Evolutionary conservation across 2,329 filamentous ascomycete species (phyloP), one percentile per base, ranked within the genome.

Genomic region (Xylogone sp.): DNA sequence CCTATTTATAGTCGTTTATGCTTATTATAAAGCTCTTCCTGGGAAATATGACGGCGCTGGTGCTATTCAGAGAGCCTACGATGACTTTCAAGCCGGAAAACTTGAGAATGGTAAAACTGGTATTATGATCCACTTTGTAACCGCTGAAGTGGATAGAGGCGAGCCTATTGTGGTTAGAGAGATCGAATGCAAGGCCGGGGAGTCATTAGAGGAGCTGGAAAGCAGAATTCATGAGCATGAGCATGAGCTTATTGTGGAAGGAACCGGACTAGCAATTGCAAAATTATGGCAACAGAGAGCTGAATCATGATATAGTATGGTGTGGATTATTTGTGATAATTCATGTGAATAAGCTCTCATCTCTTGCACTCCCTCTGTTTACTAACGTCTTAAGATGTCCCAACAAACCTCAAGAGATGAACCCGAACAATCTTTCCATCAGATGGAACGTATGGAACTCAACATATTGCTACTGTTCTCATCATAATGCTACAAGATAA

Each of bases 81-180:
- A 81, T 45, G 90, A 89, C 52, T 91, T 88, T 65, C 69, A 84
- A 65, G 72, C 71, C 2, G 79, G 80, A 5, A 79, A 78, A 56
- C 79, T 90, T 9, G 80, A 84, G 61, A 78, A 87, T 58, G 78
- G 79, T 57, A 79, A 77, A 57, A 91, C 82, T 0, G 91, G 92
- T 1, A 85, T 95, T 49, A 96, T 96, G 92, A 83, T 90, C 16
- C 91, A 96, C 71, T 86, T 92, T 69, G 90, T 96, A 45, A 84
- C 88, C 55, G 75, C 73, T 8, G 83, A 93, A 67, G 90, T 96
- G 50, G 91, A 96, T 71, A 80, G 86, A 63, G 91, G 91, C 2
- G 75, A 80, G 56, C 85, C 88, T 9, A 86, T 96, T 60, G 63
- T 92, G 54, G 79, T 85, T 2, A 69, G 77, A 57, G 86, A 92